Evolutionary conservation across 495 filamentous ascomycete genomes (phyloP).

Genomic region (Penicillium robsamsonii): DNA sequence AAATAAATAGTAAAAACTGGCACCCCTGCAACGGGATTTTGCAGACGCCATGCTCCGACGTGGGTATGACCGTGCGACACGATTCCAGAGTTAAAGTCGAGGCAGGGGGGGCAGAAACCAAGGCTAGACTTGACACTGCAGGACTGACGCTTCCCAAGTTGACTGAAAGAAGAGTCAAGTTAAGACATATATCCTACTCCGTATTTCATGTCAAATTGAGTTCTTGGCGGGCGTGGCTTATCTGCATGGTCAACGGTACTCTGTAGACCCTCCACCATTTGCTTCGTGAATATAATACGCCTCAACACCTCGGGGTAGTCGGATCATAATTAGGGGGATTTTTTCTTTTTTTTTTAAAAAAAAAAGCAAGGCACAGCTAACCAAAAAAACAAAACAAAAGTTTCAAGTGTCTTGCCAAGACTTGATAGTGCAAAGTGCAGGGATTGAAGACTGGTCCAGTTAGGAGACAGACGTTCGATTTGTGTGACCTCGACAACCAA

Average conservation of each 20-base stretch:
- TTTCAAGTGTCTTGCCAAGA: conserved; percentile 14
- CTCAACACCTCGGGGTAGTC: background rate
- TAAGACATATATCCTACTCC: background rate
- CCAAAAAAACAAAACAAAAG: conserved; percentile 3
- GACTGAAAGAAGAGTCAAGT: background rate
- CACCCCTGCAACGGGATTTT: conserved; percentile 10
- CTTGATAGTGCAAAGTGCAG: conserved; percentile 9
- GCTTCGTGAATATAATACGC: background rate
- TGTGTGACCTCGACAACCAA: conserved; percentile 2
- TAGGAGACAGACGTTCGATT: background rate
- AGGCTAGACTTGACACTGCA: background rate
- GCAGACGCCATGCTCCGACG: conserved; percentile 12
- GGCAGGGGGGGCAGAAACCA: background rate
- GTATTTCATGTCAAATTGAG: background rate
- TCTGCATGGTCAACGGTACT: background rate
- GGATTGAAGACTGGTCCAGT: conserved; percentile 5
- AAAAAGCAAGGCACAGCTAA: background rate
- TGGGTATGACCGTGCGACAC: conserved; percentile 14
- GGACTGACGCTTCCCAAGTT: background rate
- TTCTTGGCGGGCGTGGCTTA: conserved; percentile 1
- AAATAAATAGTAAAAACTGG: background rate
- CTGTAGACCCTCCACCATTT: background rate
- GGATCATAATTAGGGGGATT: background rate
- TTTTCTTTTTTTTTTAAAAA: background rate
- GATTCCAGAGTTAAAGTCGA: conserved; percentile 9